phyloP scores from a whole-genome alignment of 257 asterid species.

The Solanum arcanum region DNA sequence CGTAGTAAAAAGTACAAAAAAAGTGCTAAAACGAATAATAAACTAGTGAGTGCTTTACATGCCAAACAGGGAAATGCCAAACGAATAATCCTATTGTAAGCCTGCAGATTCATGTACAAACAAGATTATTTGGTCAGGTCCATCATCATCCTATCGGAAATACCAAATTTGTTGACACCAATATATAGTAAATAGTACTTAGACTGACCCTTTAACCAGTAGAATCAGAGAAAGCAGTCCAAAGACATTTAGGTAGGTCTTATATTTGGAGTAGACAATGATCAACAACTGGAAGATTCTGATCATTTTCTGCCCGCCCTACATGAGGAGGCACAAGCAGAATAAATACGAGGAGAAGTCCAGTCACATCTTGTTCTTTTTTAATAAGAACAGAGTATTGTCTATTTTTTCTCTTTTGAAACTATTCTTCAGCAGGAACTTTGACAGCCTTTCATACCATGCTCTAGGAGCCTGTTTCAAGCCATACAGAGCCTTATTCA shows the following conservation, averaged over 20 bases:
- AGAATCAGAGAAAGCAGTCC: conserved; percentile 42
- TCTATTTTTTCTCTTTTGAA: no score
- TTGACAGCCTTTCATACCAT: no score
- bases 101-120: conserved; percentile 25
- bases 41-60: neutral
- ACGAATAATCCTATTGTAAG: conserved; percentile 31
- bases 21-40: neutral
- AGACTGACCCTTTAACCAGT: conserved; percentile 51
- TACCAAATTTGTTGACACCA: no score
- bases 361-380: conserved; percentile 18
- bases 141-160: no score
- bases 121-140: neutral
- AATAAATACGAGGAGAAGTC: conserved; percentile 68
- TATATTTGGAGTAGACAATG: conserved; percentile 50
- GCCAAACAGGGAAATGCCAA: no score
- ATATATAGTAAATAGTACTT: neutral
- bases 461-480: no score
- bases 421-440: no score
- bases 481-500: no score
- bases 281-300: conserved; percentile 34
- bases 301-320: conserved; percentile 57
- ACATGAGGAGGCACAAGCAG: conserved; percentile 68
- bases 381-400: no score
- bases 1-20: no score
- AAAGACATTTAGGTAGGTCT: conserved; percentile 49